These are phyloP conservation scores for Collybia sordida DNA, from an alignment of 768 basidiomycete species.

Conservation along the genomic window DNA sequence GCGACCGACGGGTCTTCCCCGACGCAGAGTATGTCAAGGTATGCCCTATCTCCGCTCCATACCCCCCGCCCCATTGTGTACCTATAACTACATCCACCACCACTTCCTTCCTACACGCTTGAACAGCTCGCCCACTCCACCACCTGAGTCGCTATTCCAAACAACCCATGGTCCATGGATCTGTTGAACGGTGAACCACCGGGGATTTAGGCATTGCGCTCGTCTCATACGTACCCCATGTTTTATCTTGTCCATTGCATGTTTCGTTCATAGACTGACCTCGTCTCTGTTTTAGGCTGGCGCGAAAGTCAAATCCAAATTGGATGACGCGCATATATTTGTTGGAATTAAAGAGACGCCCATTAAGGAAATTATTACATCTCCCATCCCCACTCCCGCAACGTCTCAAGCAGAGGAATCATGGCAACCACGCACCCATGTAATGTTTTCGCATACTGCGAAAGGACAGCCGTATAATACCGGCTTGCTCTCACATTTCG, in stretches of 20 bases:
- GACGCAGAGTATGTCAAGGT: conserved; percentile 68
- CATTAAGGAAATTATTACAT: conserved; percentile 55
- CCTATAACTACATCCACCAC: not conserved
- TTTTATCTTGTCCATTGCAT: not conserved
- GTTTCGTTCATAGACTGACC: conserved; percentile 4
- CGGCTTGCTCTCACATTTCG: conserved; percentile 67
- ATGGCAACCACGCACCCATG: conserved; percentile 55
- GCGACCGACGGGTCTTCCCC: conserved; percentile 72
- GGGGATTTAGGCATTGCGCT: too few relatives aligned
- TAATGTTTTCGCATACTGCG: conserved; percentile 92
- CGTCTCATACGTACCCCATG: not conserved
- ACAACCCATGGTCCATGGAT: not conserved
- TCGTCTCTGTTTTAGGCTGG: conserved; percentile 58
- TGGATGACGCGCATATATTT: conserved; percentile 69
- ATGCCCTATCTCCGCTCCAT: conserved; percentile 15
- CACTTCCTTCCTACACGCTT: conserved; percentile 1
- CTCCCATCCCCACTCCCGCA: conserved; percentile 28
- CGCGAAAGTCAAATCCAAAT: conserved; percentile 57
- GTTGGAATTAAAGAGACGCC: conserved; percentile 91
- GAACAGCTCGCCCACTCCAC: not conserved
- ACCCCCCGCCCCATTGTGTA: not conserved
- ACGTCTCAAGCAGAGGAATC: conserved; percentile 7
- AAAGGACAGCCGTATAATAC: conserved; percentile 90
- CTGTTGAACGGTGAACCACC: not conserved
- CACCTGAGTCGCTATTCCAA: not conserved